These are phyloP conservation scores for Mucor plumbeus DNA, from an alignment of 371 early-diverging fungal genomes.

Conservation along the genomic window DNA sequence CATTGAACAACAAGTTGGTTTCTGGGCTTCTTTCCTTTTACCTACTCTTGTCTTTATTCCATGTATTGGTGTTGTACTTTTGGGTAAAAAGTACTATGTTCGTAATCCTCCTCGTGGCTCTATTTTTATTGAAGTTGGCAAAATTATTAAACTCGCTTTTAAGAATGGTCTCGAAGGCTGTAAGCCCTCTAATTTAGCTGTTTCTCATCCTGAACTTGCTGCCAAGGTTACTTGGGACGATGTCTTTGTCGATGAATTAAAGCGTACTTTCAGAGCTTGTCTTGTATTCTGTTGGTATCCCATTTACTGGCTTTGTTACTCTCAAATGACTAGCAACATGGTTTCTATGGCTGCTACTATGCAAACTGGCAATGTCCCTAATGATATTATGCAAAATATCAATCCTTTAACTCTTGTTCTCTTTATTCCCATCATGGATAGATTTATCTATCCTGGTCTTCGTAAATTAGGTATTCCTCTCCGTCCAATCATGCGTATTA, in stretches of 20 bases:
- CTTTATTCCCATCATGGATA: constrained; percentile 75
- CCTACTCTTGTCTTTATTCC: constrained; percentile 73
- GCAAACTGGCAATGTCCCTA: constrained; percentile 66
- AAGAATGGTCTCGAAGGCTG: constrained; percentile 45
- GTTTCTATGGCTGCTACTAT: constrained; percentile 76
- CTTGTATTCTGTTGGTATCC: constrained; percentile 76
- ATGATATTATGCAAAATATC: constrained; percentile 68
- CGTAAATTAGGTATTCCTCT: constrained; percentile 69
- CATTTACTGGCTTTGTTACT: constrained; percentile 81
- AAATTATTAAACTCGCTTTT: constrained; percentile 36
- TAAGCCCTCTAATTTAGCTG: constrained; percentile 40
- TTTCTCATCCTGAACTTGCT: constrained; percentile 40
- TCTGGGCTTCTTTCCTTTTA: constrained; percentile 73
- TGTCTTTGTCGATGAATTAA: constrained; percentile 74
- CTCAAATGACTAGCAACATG: constrained; percentile 79
- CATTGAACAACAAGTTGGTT: constrained; percentile 58
- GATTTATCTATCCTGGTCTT: constrained; percentile 69
- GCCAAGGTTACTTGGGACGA: constrained; percentile 68
- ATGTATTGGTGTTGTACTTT: constrained; percentile 62
- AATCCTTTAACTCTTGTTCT: constrained; percentile 73
- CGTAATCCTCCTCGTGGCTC: constrained; percentile 68
- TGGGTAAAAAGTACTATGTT: constrained; percentile 65
- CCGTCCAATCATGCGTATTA: constrained; percentile 74
- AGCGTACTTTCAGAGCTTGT: constrained; percentile 68
- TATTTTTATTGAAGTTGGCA: constrained; percentile 52